Percentiles rank a stretch among this genome's conserved stretches.
Evolutionary conservation across 306 rosid species (phyloP).

Genomic region (Vigna radiata): DNA sequence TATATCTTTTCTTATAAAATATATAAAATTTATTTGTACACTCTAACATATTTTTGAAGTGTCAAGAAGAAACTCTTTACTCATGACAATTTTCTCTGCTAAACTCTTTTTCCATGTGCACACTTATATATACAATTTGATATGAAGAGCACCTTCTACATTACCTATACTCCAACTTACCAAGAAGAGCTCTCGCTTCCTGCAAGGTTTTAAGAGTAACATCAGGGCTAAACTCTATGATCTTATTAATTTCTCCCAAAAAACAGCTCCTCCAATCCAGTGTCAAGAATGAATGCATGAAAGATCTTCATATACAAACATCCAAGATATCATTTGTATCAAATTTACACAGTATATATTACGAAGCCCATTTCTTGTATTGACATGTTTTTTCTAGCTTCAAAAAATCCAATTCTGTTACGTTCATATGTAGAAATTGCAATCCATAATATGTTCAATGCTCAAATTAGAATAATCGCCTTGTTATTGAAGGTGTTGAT

Average conservation of each 20-base stretch:
- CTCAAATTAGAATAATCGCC: not conserved
- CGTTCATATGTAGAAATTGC: not conserved
- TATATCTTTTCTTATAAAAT: too few relatives aligned
- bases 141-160: slow-evolving; percentile 90
- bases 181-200: slow-evolving; percentile 99
- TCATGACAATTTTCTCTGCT: too few relatives aligned
- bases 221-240: slow-evolving; percentile 25
- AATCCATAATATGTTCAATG: not conserved
- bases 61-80: too few relatives aligned
- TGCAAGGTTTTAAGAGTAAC: slow-evolving; percentile 46
- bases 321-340: slow-evolving; percentile 14
- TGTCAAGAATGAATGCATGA: not conserved
- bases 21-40: too few relatives aligned
- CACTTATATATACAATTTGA: too few relatives aligned
- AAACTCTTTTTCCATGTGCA: too few relatives aligned
- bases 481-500: slow-evolving; percentile 1
- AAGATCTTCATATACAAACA: slow-evolving; percentile 5
- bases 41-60: too few relatives aligned
- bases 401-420: not conserved
- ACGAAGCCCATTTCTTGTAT: slow-evolving; percentile 14
- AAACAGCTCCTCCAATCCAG: slow-evolving; percentile 5
- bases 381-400: slow-evolving; percentile 21
- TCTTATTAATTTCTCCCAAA: slow-evolving; percentile 9
- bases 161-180: slow-evolving; percentile 98
- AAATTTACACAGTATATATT: slow-evolving; percentile 6